Evolutionary conservation across 805 yeast species (phyloP), one percentile per base, ranked within the genome.

Genomic region (Priceomyces carsonii): DNA sequence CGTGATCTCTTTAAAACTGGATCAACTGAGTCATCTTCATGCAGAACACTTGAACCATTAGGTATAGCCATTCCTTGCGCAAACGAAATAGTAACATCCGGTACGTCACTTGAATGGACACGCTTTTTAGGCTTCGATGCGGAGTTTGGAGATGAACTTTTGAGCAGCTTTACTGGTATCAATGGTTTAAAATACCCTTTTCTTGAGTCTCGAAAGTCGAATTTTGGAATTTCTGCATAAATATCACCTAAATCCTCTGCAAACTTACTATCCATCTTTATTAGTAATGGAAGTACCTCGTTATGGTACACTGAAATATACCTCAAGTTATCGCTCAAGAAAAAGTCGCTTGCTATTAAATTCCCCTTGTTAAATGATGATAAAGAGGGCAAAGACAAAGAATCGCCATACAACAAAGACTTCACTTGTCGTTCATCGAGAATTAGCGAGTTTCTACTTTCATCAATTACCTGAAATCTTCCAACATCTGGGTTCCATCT

Each of bases 231-330:
- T 17, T 53, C 62, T 3, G 36, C 36, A 36, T 60, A 63, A 1
- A 61, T 36, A 26, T 55, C 57, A 1, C 54, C 61, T 13, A 60
- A 42, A 0, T 61, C 65, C 18, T 62, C 62, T 6, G 45, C 46
- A 35, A 56, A 63, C 20, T 44, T 51, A 5, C 48, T 30, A 29
- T 61, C 68, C 12, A 55, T 23, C 21, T 53, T 46, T 5, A 53
- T 53, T 19, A 63, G 46, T 30, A 63, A 45, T 4, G 61, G 64
- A 13, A 62, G 42, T 1, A 63, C 57, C 28, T 63, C 66, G 36
- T 63, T 63, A 41, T 63, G 69, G 39, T 63, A 63, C 3, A 52
- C 55, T 3, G 67, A 59, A 59, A 63, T 59, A 39, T 63, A 63
- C 37, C 42, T 48, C 23, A 59, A 45, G 39, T 61, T 57, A 29